These are phyloP conservation scores for Magnolia changhungtana DNA, from an alignment of 164 flowering plant genomes.

Conservation along the genomic window DNA sequence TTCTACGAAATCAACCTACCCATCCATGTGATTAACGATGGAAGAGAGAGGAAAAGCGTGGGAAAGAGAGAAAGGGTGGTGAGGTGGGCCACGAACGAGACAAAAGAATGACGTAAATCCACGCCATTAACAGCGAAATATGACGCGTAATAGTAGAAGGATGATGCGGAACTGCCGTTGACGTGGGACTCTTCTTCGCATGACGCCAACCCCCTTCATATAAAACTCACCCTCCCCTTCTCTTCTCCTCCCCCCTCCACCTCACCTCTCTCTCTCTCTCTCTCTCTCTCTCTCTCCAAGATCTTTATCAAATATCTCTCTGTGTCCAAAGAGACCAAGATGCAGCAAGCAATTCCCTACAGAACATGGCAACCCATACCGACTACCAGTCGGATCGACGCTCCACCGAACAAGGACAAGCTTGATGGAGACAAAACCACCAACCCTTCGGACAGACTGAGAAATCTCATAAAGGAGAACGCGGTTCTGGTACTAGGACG, in stretches of 20 bases:
- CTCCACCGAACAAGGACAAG: neutral
- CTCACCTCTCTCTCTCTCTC: conserved; percentile 5
- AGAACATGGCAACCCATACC: conserved; percentile 32
- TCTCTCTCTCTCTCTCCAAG: neutral
- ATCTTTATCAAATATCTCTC: neutral
- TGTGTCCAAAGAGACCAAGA: conserved; percentile 5
- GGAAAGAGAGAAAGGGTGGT: neutral
- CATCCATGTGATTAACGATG: neutral
- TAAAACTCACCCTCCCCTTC: neutral
- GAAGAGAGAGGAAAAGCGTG: neutral
- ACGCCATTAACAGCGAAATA: conserved; percentile 6
- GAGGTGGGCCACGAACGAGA: neutral
- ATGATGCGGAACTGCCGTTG: conserved; percentile 2
- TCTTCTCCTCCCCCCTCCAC: neutral
- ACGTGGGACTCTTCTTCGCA: neutral
- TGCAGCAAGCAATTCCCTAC: conserved; percentile 64
- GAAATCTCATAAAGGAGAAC: conserved; percentile 47
- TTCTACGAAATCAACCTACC: neutral
- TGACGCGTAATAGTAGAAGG: neutral
- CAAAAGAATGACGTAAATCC: neutral
- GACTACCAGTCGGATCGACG: neutral
- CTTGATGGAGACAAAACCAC: neutral
- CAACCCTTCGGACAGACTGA: conserved; percentile 10
- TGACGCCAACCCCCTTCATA: neutral
- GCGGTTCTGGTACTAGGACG: conserved; percentile 59